Conservation (phyloP, 148 eudicot species). For the Cornus suecica region DNA sequence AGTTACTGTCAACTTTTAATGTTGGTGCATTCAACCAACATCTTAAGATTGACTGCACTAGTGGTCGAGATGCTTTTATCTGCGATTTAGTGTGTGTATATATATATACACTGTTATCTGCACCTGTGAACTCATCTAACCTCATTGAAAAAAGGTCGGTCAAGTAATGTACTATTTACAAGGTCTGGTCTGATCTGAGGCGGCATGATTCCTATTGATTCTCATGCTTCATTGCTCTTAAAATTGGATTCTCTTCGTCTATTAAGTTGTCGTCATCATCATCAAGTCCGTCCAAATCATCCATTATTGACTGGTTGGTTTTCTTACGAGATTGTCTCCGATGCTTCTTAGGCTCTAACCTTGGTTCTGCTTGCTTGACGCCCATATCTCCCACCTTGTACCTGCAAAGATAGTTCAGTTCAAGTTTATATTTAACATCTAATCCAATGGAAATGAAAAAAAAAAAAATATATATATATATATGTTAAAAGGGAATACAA, state of each 20-base stretch:
- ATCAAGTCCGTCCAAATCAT: conserved; percentile 63
- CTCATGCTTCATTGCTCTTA: conserved; percentile 49
- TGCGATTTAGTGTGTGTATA: no score
- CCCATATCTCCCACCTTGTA: conserved; percentile 71
- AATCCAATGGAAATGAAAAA: not conserved
- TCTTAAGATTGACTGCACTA: no score
- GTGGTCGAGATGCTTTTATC: no score
- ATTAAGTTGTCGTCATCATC: conserved; percentile 60
- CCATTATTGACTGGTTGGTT: conserved; percentile 58
- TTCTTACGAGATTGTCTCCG: conserved; percentile 77
- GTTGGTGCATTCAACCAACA: no score
- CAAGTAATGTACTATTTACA: not conserved
- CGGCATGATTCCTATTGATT: conserved; percentile 26
- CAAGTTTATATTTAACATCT: not conserved
- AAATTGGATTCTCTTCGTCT: conserved; percentile 46
- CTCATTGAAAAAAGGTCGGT: no score
- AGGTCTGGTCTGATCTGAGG: not conserved
- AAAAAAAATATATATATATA: no score
- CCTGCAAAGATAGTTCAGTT: conserved; percentile 28
- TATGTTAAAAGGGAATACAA: not conserved
- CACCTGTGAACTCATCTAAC: no score
- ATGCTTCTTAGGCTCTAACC: conserved; percentile 76
- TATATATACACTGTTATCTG: no score
- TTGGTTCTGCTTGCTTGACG: conserved; percentile 67
- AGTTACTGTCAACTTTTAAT: no score